Evolutionary conservation across 2,329 filamentous ascomycete genomes (phyloP).

Genomic region (Emergomyces africanus): DNA sequence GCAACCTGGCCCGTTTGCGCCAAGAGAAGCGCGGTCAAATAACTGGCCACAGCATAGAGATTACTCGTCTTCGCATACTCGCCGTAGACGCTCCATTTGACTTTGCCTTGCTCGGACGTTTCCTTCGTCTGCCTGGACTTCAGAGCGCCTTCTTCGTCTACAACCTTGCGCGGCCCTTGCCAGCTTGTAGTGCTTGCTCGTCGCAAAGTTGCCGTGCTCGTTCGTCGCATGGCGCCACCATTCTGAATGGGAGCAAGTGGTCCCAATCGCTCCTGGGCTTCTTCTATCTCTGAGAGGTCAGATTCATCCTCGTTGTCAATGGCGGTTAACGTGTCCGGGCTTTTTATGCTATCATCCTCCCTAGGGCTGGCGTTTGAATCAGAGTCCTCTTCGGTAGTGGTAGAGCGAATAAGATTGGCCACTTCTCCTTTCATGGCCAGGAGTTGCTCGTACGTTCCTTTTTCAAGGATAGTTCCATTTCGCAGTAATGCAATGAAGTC

Average conservation of each 20-base stretch:
- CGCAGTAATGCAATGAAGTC: constrained; percentile 78
- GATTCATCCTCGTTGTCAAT: constrained; percentile 38
- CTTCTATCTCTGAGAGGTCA: constrained; percentile 42
- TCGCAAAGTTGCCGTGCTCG: constrained; percentile 67
- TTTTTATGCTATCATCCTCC: constrained; percentile 55
- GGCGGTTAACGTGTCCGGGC: constrained; percentile 43
- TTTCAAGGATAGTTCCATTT: constrained; percentile 71
- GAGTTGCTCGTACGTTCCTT: constrained; percentile 80
- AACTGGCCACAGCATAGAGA: constrained; percentile 66
- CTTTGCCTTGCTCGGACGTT: constrained; percentile 84
- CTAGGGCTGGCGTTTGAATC: constrained; percentile 39
- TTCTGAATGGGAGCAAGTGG: constrained; percentile 62
- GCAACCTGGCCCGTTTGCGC: constrained; percentile 74
- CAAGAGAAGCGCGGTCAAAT: constrained; percentile 61
- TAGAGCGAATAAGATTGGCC: constrained; percentile 66
- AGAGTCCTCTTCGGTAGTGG: constrained; percentile 39
- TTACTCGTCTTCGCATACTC: constrained; percentile 97
- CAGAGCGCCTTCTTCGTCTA: constrained; percentile 61
- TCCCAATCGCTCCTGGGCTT: constrained; percentile 57
- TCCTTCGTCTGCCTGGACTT: constrained; percentile 83
- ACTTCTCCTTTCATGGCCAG: constrained; percentile 91
- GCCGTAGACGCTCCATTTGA: constrained; percentile 89
- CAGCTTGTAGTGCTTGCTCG: constrained; percentile 88
- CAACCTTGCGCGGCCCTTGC: constrained; percentile 69
- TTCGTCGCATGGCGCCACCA: constrained; percentile 45